These are phyloP conservation scores for Phoma sp. DNA, from an alignment of 2,329 filamentous ascomycete species.

Conservation along the genomic window DNA sequence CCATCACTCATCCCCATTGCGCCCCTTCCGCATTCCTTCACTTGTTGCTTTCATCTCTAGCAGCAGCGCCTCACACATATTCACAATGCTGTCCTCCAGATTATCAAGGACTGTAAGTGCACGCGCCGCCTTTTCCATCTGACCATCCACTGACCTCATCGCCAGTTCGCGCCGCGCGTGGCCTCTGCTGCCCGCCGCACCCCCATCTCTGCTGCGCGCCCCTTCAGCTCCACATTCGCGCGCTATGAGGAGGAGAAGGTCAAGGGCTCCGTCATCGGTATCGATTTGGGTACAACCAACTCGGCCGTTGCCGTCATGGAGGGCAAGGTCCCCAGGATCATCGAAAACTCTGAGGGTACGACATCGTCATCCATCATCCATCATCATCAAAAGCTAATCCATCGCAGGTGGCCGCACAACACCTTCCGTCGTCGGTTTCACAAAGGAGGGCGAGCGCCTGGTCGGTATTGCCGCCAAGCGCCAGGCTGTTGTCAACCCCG, in stretches of 20 bases:
- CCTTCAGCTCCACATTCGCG: constrained; percentile 74
- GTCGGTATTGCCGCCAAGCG: constrained; percentile 98
- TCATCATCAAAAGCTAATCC: constrained; percentile 18
- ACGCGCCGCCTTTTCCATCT: background rate
- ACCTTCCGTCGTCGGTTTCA: constrained; percentile 93
- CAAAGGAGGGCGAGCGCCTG: constrained; percentile 92
- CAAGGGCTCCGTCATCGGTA: constrained; percentile 95
- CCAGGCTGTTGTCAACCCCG: constrained; percentile 96
- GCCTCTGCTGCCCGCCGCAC: constrained; percentile 68
- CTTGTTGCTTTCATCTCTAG: constrained; percentile 37
- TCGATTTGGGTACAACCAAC: constrained; percentile 98
- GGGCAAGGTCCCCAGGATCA: constrained; percentile 92
- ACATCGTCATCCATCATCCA: constrained; percentile 6
- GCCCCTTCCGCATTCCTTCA: constrained; percentile 26
- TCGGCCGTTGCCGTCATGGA: constrained; percentile 98
- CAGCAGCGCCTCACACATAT: constrained; percentile 38
- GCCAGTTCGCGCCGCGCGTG: constrained; percentile 72
- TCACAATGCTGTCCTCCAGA: constrained; percentile 50
- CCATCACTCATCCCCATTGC: constrained; percentile 25
- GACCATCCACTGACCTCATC: constrained; percentile 35
- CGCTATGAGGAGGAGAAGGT: constrained; percentile 80
- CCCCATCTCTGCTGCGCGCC: constrained; percentile 71
- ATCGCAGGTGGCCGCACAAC: constrained; percentile 80
- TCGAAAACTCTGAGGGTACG: constrained; percentile 93
- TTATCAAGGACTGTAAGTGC: constrained; percentile 50